Conservation (phyloP, 148 eudicot species). For the Rheum nobile region DNA sequence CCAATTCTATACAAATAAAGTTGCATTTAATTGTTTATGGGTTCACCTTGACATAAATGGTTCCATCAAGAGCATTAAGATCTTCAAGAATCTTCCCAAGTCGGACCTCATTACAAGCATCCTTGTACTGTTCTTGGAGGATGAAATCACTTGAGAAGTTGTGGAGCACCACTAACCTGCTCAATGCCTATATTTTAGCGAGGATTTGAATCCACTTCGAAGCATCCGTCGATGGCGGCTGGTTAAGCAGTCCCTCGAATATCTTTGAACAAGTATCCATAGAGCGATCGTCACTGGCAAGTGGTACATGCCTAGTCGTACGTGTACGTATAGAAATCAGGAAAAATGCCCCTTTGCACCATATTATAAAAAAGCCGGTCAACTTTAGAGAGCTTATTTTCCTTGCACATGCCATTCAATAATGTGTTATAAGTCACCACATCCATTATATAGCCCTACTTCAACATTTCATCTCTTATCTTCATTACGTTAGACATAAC, state of each 20-base stretch:
- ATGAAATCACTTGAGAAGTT: constrained; percentile 72
- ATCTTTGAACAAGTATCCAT: too few species aligned
- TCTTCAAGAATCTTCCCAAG: constrained; percentile 92
- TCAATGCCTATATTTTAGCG: too few species aligned
- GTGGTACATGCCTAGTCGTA: too few species aligned
- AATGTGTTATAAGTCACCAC: constrained; percentile 73
- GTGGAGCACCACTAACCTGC: constrained; percentile 46
- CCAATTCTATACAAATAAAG: too few species aligned
- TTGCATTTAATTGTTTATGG: too few species aligned
- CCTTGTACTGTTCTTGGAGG: constrained; percentile 84
- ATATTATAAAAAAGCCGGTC: constrained; percentile 59
- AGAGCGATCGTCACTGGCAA: too few species aligned
- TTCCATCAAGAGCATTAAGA: constrained; percentile 93
- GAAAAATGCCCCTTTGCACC: constrained; percentile 52
- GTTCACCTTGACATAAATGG: constrained; percentile 83
- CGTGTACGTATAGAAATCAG: constrained; percentile 59
- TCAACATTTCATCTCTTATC: constrained; percentile 71
- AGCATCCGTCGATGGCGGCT: too few species aligned
- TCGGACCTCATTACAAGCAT: constrained; percentile 85
- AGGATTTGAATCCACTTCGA: too few species aligned
- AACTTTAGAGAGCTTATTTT: constrained; percentile 46
- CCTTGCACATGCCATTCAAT: constrained; percentile 66
- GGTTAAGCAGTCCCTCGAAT: too few species aligned
- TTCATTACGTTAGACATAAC: constrained; percentile 41
- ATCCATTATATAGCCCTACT: constrained; percentile 61